Conservation (phyloP, 2,329 filamentous ascomycete genomes). For the Talaromyces sp. region DNA sequence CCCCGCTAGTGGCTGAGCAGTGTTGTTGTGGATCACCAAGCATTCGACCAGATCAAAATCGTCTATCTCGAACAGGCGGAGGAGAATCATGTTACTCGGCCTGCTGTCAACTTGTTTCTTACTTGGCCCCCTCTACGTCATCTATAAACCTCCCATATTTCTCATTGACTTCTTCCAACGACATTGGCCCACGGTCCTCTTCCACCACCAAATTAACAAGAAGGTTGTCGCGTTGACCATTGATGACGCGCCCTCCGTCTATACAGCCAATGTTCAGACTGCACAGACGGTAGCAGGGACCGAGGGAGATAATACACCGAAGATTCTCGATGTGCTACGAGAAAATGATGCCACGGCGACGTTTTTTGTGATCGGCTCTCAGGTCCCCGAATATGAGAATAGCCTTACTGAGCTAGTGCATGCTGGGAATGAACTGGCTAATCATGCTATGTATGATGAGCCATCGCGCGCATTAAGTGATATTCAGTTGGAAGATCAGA, state of each 20-base stretch:
- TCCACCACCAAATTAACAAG: slow-evolving; percentile 61
- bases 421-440: slow-evolving; percentile 72
- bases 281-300: not conserved
- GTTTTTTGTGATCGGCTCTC: slow-evolving; percentile 84
- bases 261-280: slow-evolving; percentile 54
- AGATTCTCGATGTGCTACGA: slow-evolving; percentile 70
- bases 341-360: slow-evolving; percentile 72
- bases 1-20: no score
- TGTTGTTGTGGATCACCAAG: not conserved
- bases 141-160: slow-evolving; percentile 79
- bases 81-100: slow-evolving; percentile 36
- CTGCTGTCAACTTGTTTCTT: slow-evolving; percentile 32
- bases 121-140: slow-evolving; percentile 60
- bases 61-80: not conserved
- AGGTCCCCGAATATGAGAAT: slow-evolving; percentile 63
- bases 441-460: slow-evolving; percentile 89
- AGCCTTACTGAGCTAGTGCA: slow-evolving; percentile 62
- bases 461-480: slow-evolving; percentile 66
- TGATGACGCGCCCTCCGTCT: slow-evolving; percentile 78
- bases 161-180: slow-evolving; percentile 71
- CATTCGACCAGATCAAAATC: not conserved
- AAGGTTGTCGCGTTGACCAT: slow-evolving; percentile 81
- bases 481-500: slow-evolving; percentile 63
- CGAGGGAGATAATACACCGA: slow-evolving; percentile 26
- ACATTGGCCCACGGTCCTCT: slow-evolving; percentile 78